These are phyloP conservation scores for Spiromastix sp. DNA, from an alignment of 2,329 filamentous ascomycete species.

Conservation along the genomic window DNA sequence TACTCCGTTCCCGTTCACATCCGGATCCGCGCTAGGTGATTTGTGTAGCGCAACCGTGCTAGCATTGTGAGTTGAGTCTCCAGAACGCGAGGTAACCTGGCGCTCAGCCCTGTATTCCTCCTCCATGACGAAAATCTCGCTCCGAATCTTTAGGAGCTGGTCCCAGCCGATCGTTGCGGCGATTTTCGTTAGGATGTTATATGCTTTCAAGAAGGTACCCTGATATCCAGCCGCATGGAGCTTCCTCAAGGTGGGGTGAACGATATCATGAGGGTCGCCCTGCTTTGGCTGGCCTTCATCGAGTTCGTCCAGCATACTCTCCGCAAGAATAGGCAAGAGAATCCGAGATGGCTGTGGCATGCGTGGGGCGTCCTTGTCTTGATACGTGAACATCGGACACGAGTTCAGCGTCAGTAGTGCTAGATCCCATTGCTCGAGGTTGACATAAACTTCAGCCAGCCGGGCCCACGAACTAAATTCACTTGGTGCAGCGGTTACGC, in stretches of 20 bases:
- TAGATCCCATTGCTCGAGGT: conserved; percentile 92
- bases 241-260: conserved; percentile 77
- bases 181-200: conserved; percentile 88
- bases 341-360: conserved; percentile 91
- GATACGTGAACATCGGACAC: conserved; percentile 99
- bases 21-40: conserved; percentile 42
- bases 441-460: conserved; percentile 85
- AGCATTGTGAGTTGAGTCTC: conserved; percentile 53
- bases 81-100: conserved; percentile 30
- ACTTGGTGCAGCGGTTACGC: conserved; percentile 88
- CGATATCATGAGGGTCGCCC: conserved; percentile 68
- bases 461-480: conserved; percentile 97
- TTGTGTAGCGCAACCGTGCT: conserved; percentile 70
- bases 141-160: conserved; percentile 84
- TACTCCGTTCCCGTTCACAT: conserved; percentile 24
- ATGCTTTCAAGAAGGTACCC: conserved; percentile 91
- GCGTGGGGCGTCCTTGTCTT: conserved; percentile 90
- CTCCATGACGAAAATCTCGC: conserved; percentile 98
- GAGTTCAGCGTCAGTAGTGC: conserved; percentile 93
- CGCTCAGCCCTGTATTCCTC: conserved; percentile 87
- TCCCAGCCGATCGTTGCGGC: conserved; percentile 97
- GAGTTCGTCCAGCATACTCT: conserved; percentile 90
- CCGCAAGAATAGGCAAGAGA: conserved; percentile 72
- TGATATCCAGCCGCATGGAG: conserved; percentile 83
- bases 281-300: conserved; percentile 70